A percentile compares a stretch with the other conserved stretches of the same genome.
Conservation (phyloP, 352 stramenopile genomes). For the Pythium dissimile region DNA sequence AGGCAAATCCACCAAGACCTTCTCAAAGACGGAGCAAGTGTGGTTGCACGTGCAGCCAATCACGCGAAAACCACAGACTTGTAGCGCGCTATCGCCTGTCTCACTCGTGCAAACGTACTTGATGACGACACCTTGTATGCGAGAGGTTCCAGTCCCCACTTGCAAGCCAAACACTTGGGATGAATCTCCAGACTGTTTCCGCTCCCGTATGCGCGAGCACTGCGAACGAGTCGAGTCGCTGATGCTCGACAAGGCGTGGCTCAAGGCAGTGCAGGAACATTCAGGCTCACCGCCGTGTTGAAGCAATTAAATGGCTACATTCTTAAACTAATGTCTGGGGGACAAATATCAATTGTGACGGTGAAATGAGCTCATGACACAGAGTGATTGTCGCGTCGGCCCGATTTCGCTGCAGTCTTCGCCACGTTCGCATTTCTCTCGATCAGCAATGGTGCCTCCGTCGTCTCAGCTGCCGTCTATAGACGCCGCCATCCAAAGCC, state of each 20-base stretch:
- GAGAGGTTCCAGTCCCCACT: not conserved
- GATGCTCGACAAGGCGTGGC: not conserved
- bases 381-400: not conserved
- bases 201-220: not conserved
- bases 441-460: not conserved
- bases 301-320: not conserved
- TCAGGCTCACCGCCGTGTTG: not conserved
- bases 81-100: too few species aligned
- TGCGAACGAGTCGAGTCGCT: not conserved
- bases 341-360: not conserved
- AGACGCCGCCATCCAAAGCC: not conserved
- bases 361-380: not conserved
- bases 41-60: not conserved
- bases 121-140: not conserved
- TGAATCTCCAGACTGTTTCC: not conserved
- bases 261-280: not conserved
- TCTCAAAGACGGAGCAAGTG: not conserved
- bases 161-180: not conserved
- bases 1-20: not conserved
- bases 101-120: not conserved
- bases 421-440: not conserved
- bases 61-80: not conserved
- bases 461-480: not conserved
- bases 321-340: not conserved
- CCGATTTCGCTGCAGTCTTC: not conserved